Base-by-base conservation (phyloP, 2,329 filamentous ascomycete species). In the Trichoderma oligosporum region DNA sequence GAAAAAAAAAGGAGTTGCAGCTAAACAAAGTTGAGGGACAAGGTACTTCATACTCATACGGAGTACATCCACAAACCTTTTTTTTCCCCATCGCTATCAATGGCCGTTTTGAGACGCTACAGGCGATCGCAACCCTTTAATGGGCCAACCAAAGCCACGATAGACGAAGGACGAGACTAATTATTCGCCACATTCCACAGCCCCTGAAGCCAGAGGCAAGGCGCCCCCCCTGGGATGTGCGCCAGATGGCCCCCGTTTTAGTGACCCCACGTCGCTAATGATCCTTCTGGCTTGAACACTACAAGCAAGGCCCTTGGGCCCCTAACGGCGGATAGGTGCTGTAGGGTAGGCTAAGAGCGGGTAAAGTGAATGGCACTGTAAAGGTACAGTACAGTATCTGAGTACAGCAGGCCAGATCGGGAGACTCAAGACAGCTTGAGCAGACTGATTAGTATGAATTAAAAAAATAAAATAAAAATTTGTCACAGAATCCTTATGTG, bases 131-230 rank as follows among this genome's bases (percentile, higher is more conserved):
- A 16, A 9, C 4, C 20, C 35, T 20, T 14, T 7, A 14, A 14
- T 41, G 18, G 25, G 25, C 36, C 45, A 27, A 49, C 44, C 44
- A 35, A 36, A 56, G 48, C 27, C 42, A 16, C 41, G 25, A 58
- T 33, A 52, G 45, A 25, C 12, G 27, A 48, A 27, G 18, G 18
- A n/a, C 20, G 42, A 14, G 42, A 22, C 42, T 16, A 18, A 16
- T 24, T 47, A 57, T 45, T 57, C 39, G 55, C 55, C 55, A 57
- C 55, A 57, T 57, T 52, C 48, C 42, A 29, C 42, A 47, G 35
- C 56, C 56, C 56, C 56, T 58, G 56, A 58, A 47, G 38, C 38
- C 20, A 20, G 14, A 38, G 36, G 16, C 20, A 11, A 11, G 35
- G 18, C n/a, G 31, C 11, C 12, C 31, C 56, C 56, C 56, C 56